Evolutionary conservation across 1,139 yeast genomes (phyloP), one percentile per base, ranked within the genome.

Genomic region (Eremothecium cymbalariae): DNA sequence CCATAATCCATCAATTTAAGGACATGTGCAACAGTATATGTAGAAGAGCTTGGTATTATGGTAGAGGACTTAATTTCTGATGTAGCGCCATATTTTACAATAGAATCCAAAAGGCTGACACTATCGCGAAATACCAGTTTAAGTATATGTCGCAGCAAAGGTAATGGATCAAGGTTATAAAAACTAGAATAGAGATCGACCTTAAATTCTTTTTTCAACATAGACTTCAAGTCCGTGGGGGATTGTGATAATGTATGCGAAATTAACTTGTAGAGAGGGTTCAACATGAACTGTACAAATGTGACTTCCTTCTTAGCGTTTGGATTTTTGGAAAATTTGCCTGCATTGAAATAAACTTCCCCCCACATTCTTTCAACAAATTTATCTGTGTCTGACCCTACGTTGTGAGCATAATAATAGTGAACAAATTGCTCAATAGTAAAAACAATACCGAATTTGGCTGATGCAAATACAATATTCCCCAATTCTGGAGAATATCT

Each of bases 221-320:
- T 52, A 3, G 46, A 45, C 6, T 61, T 53, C 12, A 74, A 53
- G 0, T 64, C 66, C 2, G 60, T 57, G 1, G 70, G 59, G 19
- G 73, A 73, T 23, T 72, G 62, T 0, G 86, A 72, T 8, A 90
- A 48, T 0, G 83, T 63, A 26, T 74, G 69, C 0, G 85, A 67
- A 32, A 78, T 63, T 4, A 88, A 55, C 52, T 90, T 88, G 60
- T 88, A 90, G 5, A 93, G 50, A 0, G 98, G 98, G 13, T 73
- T 76, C 12, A 86, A 61, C 7, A 90, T 66, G 45, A 86, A 81
- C 39, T 71, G 68, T 9, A 74, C 70, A 55, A 88, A 88, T 0
- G 88, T 60, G 1, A 50, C 45, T 7, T 32, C 25, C 18, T 38
- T 60, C 15, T 65, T 55, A 2, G 55, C 39, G 6, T 48, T 42